Percentiles rank a stretch among this genome's conserved stretches.
These are phyloP conservation scores for Royoungia palumana DNA, from an alignment of 768 basidiomycete species.

Conservation along the genomic window DNA sequence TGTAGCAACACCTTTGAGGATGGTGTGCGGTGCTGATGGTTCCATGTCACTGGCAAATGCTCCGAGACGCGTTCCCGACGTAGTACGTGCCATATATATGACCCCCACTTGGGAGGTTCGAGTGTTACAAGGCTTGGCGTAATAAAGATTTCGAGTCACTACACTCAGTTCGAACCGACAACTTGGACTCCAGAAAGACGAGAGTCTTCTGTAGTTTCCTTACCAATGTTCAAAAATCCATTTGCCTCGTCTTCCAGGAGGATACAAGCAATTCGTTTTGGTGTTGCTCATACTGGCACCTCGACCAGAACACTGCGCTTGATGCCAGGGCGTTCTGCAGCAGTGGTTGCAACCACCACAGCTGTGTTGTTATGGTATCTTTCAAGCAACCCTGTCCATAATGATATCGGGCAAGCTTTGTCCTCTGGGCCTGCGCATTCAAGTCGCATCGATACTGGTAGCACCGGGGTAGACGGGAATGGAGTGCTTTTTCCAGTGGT, in stretches of 20 bases:
- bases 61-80: not conserved
- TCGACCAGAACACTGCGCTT: not conserved
- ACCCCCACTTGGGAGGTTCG: slow-evolving; percentile 1
- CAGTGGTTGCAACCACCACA: slow-evolving; percentile 21
- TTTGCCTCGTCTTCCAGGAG: slow-evolving; percentile 3
- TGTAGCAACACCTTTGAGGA: slow-evolving; percentile 56
- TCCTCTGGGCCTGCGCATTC: slow-evolving; percentile 2
- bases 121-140: too few species aligned
- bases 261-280: slow-evolving; percentile 6
- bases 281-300: not conserved
- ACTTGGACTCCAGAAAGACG: not conserved
- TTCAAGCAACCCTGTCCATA: slow-evolving; percentile 33
- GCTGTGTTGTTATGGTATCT: slow-evolving; percentile 39
- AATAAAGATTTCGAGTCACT: too few species aligned
- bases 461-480: slow-evolving; percentile 24
- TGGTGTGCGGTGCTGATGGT: slow-evolving; percentile 36
- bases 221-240: slow-evolving; percentile 14
- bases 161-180: not conserved
- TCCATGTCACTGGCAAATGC: slow-evolving; percentile 19
- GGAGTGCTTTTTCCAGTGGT: slow-evolving; percentile 47
- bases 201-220: not conserved
- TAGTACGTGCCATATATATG: too few species aligned
- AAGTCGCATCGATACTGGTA: slow-evolving; percentile 9
- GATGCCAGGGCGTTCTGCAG: slow-evolving; percentile 10
- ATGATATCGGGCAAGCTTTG: slow-evolving; percentile 27